These are phyloP conservation scores for Pythium periplocum DNA, from an alignment of 352 stramenopile species.

Conservation along the genomic window DNA sequence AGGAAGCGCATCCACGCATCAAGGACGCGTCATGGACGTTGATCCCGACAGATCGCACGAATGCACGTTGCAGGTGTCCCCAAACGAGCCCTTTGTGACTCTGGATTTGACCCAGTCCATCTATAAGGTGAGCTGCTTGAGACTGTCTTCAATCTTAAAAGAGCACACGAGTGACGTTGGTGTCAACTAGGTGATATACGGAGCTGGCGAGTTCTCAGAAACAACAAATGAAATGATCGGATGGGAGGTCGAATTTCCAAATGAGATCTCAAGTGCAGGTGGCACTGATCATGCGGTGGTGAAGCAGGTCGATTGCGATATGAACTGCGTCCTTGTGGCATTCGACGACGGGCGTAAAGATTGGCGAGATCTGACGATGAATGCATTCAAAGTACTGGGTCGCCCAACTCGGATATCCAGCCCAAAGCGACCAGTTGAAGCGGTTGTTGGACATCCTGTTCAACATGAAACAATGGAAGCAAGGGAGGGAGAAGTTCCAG, in stretches of 20 bases:
- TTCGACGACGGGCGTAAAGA: constrained; percentile 44
- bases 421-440: too few relatives aligned
- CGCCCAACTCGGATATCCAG: too few relatives aligned
- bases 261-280: neutral
- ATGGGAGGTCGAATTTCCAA: constrained; percentile 35
- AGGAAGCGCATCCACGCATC: constrained; percentile 4
- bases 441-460: too few relatives aligned
- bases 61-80: constrained; percentile 37
- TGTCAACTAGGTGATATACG: constrained; percentile 30
- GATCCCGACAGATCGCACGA: constrained; percentile 7
- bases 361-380: constrained; percentile 46
- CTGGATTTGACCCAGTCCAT: constrained; percentile 21
- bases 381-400: constrained; percentile 27
- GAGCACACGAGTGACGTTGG: neutral
- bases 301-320: constrained; percentile 41
- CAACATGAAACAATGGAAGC: too few relatives aligned
- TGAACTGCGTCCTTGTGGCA: constrained; percentile 49
- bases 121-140: constrained; percentile 29
- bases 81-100: constrained; percentile 30
- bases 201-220: constrained; percentile 24
- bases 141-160: neutral
- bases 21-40: constrained; percentile 32
- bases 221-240: constrained; percentile 33
- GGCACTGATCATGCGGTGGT: constrained; percentile 23
- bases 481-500: too few relatives aligned